phyloP scores from a whole-genome alignment of 1,284 basidiomycete genomes.

The Trametes pubescens region DNA sequence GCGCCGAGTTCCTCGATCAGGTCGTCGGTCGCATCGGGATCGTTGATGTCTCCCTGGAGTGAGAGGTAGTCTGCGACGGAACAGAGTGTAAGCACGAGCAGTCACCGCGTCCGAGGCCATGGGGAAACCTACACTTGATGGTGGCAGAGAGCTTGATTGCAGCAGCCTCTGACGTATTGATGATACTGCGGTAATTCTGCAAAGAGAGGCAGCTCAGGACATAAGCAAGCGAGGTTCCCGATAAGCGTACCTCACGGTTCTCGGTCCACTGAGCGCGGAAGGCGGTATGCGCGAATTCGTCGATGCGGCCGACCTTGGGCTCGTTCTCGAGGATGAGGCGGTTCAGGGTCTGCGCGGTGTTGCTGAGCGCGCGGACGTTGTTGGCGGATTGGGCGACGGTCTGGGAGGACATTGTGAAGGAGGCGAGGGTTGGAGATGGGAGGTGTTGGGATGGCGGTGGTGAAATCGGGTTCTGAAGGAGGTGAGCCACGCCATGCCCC shows the following conservation, averaged over 20 bases:
- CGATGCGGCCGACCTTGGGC: background rate
- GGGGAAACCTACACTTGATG: conserved; percentile 1
- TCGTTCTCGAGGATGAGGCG: conserved; percentile 4
- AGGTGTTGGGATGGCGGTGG: background rate
- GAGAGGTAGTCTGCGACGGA: background rate
- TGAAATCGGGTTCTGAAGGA: background rate
- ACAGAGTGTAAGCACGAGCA: background rate
- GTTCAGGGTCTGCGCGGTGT: background rate
- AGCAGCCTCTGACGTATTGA: background rate
- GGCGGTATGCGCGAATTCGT: background rate
- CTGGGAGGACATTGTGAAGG: conserved; percentile 5
- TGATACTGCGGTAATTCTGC: background rate
- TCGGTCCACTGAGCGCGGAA: background rate
- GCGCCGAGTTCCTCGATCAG: conserved; percentile 9
- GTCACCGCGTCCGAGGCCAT: background rate
- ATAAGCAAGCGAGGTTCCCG: background rate
- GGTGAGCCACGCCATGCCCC: background rate
- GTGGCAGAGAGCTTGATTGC: conserved; percentile 3
- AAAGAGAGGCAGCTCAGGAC: background rate
- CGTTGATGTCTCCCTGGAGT: background rate
- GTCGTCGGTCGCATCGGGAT: background rate
- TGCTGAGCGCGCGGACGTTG: background rate
- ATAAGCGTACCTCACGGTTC: background rate
- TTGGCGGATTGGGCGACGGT: background rate
- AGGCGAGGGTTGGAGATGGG: background rate